A percentile compares a stretch with the other conserved stretches of the same genome.
phyloP scores from a whole-genome alignment of 345 rosid genomes.

The Brassica napus region Da-Ae NC_063439.1:20902501-20903000 shows the following conservation, averaged over 20 bases:
- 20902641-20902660: slow-evolving; percentile 62
- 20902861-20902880: too few species aligned
- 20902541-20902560: slow-evolving; percentile 55
- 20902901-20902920: too few species aligned
- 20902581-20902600: slow-evolving; percentile 57
- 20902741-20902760: slow-evolving; percentile 27
- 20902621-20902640: slow-evolving; percentile 75
- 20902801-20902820: too few species aligned
- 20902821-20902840: too few species aligned
- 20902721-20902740: slow-evolving; percentile 65
- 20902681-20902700: slow-evolving; percentile 54
- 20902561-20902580: slow-evolving; percentile 49
- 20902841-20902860: too few species aligned
- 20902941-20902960: too few species aligned
- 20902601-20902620: slow-evolving; percentile 79
- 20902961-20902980: too few species aligned
- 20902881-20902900: too few species aligned
- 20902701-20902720: slow-evolving; percentile 82
- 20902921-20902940: too few species aligned
- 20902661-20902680: slow-evolving; percentile 48
- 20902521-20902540: slow-evolving; percentile 49
- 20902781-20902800: too few species aligned
- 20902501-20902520: slow-evolving; percentile 35
- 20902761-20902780: too few species aligned
- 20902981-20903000: too few species aligned